Percentiles rank a stretch among this genome's conserved stretches.
Conservation (phyloP, 1,284 basidiomycete species). For the Austroboletus niveus region DNA sequence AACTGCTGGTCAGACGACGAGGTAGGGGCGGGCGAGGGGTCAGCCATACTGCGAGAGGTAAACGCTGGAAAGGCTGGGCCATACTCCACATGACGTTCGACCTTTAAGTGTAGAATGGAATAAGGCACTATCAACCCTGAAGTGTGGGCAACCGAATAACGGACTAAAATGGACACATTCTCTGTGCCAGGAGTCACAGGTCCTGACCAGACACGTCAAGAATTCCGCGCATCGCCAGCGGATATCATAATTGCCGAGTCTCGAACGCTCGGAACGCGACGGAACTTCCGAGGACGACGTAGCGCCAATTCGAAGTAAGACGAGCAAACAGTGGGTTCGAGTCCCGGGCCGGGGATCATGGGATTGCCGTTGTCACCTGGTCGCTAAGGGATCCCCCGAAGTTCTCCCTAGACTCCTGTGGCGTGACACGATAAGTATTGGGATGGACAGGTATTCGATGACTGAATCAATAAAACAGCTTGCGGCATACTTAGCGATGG, state of each 20-base stretch:
- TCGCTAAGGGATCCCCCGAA: neutral
- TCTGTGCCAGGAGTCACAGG: neutral
- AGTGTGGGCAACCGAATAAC: slow-evolving; percentile 5
- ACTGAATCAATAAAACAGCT: no score
- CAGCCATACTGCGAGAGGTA: slow-evolving; percentile 7
- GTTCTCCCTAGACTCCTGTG: neutral
- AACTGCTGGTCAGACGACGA: slow-evolving; percentile 5
- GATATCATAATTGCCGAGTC: neutral
- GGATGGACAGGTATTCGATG: no score
- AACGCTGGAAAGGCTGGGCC: neutral
- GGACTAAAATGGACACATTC: neutral
- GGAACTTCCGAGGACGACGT: neutral
- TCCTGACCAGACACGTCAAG: neutral
- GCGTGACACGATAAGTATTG: neutral
- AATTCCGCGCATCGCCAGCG: neutral
- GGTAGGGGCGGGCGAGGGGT: neutral
- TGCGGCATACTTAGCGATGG: no score
- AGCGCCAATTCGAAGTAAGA: neutral
- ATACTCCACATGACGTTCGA: neutral
- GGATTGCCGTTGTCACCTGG: no score
- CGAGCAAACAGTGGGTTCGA: no score
- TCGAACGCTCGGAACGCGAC: neutral
- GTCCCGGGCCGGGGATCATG: no score
- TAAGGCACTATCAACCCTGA: slow-evolving; percentile 1
- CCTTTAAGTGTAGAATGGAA: slow-evolving; percentile 7